These are phyloP conservation scores for Solanum sejunctum DNA, from an alignment of 257 asterid species.

Conservation along the genomic window DNA sequence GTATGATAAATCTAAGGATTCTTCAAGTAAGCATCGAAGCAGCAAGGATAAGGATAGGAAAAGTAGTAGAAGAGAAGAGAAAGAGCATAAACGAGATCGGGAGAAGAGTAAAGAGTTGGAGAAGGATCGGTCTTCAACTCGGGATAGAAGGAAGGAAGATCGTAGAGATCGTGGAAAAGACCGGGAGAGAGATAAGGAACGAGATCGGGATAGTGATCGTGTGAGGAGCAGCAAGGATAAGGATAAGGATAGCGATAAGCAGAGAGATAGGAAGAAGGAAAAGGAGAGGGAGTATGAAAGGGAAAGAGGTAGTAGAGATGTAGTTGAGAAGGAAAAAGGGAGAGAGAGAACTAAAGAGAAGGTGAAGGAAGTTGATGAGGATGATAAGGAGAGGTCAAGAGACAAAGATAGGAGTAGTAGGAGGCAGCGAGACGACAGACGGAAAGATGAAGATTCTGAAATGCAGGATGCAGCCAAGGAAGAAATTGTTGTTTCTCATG, in stretches of 20 bases:
- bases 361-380: slow-evolving; percentile 49
- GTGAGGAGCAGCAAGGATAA: slow-evolving; percentile 43
- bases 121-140: slow-evolving; percentile 27
- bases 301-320: slow-evolving; percentile 42
- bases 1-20: slow-evolving; percentile 31
- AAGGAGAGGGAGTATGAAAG: slow-evolving; percentile 38
- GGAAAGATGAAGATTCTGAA: slow-evolving; percentile 25
- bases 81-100: slow-evolving; percentile 46
- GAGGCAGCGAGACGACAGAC: slow-evolving; percentile 44
- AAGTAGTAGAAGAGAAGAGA: slow-evolving; percentile 56
- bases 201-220: not conserved
- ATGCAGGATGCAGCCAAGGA: slow-evolving; percentile 16
- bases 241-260: slow-evolving; percentile 46
- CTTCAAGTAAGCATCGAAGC: slow-evolving; percentile 38
- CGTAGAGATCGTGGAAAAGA: not conserved
- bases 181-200: not conserved
- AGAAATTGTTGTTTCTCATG: slow-evolving; percentile 16
- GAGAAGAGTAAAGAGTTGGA: slow-evolving; percentile 31
- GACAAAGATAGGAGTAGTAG: slow-evolving; percentile 51
- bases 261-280: slow-evolving; percentile 32
- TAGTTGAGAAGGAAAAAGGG: slow-evolving; percentile 47
- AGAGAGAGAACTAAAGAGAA: slow-evolving; percentile 55
- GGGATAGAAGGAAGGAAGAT: slow-evolving; percentile 55
- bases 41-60: slow-evolving; percentile 63
- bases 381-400: slow-evolving; percentile 48